These are phyloP conservation scores for Cutaneotrichosporon sp. DNA, from an alignment of 1,284 basidiomycete species.

Conservation along the genomic window DNA sequence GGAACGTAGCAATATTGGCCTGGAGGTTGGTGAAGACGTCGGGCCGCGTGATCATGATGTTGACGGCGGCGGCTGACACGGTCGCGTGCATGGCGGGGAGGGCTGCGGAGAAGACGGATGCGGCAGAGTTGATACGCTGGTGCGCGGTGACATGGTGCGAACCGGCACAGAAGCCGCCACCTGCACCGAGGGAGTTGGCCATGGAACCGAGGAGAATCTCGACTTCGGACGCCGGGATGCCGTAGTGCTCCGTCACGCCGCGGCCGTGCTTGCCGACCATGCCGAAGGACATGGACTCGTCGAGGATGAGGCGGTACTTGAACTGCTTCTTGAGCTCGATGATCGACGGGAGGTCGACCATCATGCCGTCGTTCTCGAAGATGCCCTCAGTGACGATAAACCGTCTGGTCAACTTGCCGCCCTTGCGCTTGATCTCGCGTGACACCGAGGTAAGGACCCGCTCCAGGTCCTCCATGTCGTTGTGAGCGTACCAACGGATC, in stretches of 20 bases:
- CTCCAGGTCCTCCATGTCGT: constrained; percentile 85
- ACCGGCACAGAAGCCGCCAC: constrained; percentile 94
- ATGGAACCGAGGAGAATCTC: constrained; percentile 69
- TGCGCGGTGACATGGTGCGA: constrained; percentile 78
- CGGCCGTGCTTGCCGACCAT: constrained; percentile 87
- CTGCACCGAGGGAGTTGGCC: constrained; percentile 74
- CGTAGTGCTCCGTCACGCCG: constrained; percentile 89
- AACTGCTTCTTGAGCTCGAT: constrained; percentile 90
- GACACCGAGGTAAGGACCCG: constrained; percentile 76
- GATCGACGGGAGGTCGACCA: constrained; percentile 77
- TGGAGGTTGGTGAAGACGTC: constrained; percentile 69
- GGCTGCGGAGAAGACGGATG: constrained; percentile 94
- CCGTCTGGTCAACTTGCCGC: constrained; percentile 73
- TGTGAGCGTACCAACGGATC: constrained; percentile 93
- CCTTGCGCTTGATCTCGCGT: constrained; percentile 80
- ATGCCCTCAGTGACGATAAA: constrained; percentile 98
- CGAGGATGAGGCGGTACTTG: constrained; percentile 92
- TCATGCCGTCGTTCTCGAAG: constrained; percentile 89
- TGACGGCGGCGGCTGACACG: constrained; percentile 77
- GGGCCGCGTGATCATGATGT: constrained; percentile 67
- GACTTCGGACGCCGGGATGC: constrained; percentile 62
- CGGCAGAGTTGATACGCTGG: constrained; percentile 94
- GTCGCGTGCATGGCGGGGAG: constrained; percentile 87
- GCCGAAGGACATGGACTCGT: constrained; percentile 92
- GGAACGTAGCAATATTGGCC: constrained; percentile 72